Evolutionary conservation across 176 grass and related monocot genomes (phyloP).

Genomic region (Avena eriantha): DNA sequence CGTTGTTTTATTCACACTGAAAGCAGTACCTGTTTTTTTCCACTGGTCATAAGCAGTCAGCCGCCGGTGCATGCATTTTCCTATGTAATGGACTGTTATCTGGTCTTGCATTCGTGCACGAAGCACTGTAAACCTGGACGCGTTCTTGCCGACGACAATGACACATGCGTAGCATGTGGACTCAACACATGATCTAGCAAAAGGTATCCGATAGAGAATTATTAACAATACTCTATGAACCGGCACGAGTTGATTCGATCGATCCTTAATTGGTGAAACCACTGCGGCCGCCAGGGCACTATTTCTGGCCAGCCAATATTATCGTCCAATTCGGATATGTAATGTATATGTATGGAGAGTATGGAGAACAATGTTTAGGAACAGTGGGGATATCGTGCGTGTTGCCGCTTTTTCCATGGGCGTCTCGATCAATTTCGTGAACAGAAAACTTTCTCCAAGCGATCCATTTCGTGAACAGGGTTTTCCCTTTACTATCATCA

Average conservation of each 20-base stretch:
- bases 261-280: neutral
- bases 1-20: no score
- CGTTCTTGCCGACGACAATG: neutral
- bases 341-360: neutral
- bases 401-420: neutral
- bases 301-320: no score
- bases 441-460: neutral
- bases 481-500: neutral
- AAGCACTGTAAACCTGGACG: neutral
- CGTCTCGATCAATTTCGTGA: neutral
- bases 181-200: neutral
- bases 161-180: constrained; percentile 8
- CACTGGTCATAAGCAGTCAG: no score
- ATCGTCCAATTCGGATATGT: no score
- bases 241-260: no score
- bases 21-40: no score
- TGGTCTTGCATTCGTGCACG: constrained; percentile 17
- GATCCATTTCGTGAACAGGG: neutral
- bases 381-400: neutral
- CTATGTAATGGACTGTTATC: neutral
- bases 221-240: no score
- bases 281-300: neutral
- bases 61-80: no score
- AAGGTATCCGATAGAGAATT: no score
- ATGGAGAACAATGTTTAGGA: constrained; percentile 30